Evolutionary conservation across 129 eudicot genomes (phyloP).

Genomic region (sunflower (Helianthus annuus)): DNA sequence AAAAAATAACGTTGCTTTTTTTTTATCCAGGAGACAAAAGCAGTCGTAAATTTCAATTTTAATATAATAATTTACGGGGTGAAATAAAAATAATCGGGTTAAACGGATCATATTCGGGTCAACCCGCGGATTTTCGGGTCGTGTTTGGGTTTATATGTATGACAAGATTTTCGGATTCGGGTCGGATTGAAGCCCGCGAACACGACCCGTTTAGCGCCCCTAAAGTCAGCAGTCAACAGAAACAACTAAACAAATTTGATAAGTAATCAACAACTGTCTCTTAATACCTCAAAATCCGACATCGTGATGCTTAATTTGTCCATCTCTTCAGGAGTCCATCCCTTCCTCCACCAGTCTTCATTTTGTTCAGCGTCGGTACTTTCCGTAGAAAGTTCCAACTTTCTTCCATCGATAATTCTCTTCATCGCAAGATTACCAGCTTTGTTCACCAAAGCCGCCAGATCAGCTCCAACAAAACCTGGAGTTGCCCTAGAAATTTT

Average conservation of each 20-base stretch:
- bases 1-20: too few species aligned
- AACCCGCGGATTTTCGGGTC: too few species aligned
- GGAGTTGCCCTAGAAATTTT: constrained; percentile 74
- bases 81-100: too few species aligned
- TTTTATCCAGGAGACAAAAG: too few species aligned
- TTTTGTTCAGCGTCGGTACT: constrained; percentile 22
- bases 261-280: background rate
- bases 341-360: constrained; percentile 70
- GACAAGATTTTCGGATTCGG: too few species aligned
- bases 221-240: too few species aligned
- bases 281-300: constrained; percentile 63
- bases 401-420: constrained; percentile 65
- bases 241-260: constrained; percentile 3
- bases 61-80: too few species aligned
- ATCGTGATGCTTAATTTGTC: constrained; percentile 66
- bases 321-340: constrained; percentile 74
- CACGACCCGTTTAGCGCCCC: too few species aligned
- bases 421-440: constrained; percentile 75
- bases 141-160: too few species aligned
- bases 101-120: too few species aligned
- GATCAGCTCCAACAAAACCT: constrained; percentile 85
- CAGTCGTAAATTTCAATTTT: too few species aligned
- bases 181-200: too few species aligned
- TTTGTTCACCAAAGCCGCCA: constrained; percentile 63
- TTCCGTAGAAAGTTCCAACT: constrained; percentile 39